Conservation (phyloP, 768 basidiomycete species). For the Termitomyces sp. region DNA sequence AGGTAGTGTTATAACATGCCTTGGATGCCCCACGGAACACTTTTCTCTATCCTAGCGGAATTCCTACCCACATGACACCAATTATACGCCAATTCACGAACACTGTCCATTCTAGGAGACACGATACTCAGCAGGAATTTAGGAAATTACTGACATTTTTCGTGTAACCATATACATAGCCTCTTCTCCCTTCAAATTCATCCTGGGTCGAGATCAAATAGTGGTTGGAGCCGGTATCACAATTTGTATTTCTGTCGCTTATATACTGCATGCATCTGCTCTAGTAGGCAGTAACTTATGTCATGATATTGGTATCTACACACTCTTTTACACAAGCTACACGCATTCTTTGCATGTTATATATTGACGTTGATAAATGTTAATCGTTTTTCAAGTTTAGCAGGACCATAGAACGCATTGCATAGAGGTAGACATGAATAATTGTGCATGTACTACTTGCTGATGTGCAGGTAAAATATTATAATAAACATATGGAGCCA, state of each 20-base stretch:
- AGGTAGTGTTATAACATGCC: conserved; percentile 21
- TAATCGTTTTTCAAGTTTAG: too few species aligned
- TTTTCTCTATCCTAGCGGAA: conserved; percentile 34
- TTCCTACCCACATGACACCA: conserved; percentile 57
- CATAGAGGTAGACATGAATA: conserved; percentile 7
- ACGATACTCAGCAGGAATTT: background rate
- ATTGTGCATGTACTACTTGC: conserved; percentile 5
- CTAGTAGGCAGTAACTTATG: background rate
- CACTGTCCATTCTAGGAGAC: background rate
- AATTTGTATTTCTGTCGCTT: background rate
- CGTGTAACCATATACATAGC: background rate
- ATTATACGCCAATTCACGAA: background rate
- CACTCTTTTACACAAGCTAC: background rate
- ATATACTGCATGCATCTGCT: background rate
- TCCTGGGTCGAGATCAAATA: background rate
- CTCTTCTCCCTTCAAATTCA: background rate
- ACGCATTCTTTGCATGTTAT: background rate
- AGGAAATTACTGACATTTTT: background rate
- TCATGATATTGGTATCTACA: background rate
- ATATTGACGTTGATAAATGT: background rate
- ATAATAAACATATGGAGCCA: conserved; percentile 10
- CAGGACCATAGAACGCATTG: background rate
- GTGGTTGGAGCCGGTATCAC: background rate
- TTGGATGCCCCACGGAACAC: conserved; percentile 4
- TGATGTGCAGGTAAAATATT: background rate